phyloP scores from a whole-genome alignment of 345 rosid genomes.

The Linum tenue region DNA sequence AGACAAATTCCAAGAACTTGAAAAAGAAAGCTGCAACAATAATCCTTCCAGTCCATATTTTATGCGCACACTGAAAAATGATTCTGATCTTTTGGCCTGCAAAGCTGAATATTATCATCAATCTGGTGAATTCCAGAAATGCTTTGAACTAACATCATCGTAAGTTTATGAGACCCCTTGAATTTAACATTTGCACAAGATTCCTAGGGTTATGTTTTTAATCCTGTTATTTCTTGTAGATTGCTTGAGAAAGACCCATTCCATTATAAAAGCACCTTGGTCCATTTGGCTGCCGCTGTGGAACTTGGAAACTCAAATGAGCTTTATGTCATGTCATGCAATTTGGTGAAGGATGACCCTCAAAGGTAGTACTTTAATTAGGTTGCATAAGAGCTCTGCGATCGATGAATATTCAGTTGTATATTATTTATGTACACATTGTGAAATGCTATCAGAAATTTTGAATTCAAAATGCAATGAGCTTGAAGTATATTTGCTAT shows the following conservation, averaged over 20 bases:
- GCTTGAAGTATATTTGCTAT: no score
- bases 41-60: constrained; percentile 41
- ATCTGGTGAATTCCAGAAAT: constrained; percentile 87
- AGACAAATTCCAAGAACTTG: constrained; percentile 75
- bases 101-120: constrained; percentile 98
- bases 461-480: no score
- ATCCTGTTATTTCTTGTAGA: constrained; percentile 29
- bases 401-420: no score
- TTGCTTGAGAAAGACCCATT: constrained; percentile 96
- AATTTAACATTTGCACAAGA: constrained; percentile 7
- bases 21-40: constrained; percentile 51
- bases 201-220: constrained; percentile 13
- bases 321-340: constrained; percentile 91
- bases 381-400: background rate
- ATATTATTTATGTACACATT: no score
- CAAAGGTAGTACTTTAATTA: constrained; percentile 53
- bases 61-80: constrained; percentile 47
- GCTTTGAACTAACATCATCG: constrained; percentile 80
- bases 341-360: constrained; percentile 91
- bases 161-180: constrained; percentile 34
- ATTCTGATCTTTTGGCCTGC: constrained; percentile 81
- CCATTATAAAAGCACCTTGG: constrained; percentile 77
- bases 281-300: constrained; percentile 87
- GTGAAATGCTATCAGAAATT: no score
- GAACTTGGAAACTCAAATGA: constrained; percentile 97